Evolutionary conservation across 306 rosid genomes (phyloP).

Genomic region (Lagenaria siceraria): DNA sequence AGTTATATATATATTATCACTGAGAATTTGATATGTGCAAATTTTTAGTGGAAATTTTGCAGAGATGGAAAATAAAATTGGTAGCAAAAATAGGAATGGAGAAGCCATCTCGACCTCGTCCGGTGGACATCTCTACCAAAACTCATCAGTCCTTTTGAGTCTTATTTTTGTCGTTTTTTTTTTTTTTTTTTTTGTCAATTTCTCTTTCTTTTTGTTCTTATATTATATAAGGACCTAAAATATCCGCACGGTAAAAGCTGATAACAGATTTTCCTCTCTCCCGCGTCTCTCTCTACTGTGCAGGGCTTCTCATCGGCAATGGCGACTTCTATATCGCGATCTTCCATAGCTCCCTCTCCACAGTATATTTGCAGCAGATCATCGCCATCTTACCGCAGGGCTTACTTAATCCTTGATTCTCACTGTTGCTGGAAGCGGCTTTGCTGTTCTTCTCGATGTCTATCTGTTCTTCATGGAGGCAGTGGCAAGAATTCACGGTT

Average conservation of each 20-base stretch:
- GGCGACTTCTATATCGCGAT: constrained; percentile 23
- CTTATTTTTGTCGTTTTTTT: too few species aligned
- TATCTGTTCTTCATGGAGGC: constrained; percentile 19
- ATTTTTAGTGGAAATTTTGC: too few species aligned
- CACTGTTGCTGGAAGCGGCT: constrained; percentile 20
- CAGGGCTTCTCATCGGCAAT: constrained; percentile 3
- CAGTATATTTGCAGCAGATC: not conserved
- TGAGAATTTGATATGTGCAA: too few species aligned
- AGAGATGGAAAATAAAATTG: too few species aligned
- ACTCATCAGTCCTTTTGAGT: too few species aligned
- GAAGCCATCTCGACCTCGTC: too few species aligned
- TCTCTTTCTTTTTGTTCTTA: not conserved
- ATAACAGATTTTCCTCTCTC: not conserved
- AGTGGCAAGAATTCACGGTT: constrained; percentile 6
- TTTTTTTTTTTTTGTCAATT: too few species aligned
- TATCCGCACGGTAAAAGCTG: not conserved
- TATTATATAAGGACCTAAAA: not conserved
- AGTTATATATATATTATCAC: too few species aligned
- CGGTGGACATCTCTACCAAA: too few species aligned
- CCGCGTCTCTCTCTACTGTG: not conserved
- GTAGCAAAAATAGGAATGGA: too few species aligned
- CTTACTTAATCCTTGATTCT: not conserved
- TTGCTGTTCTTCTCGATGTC: constrained; percentile 14
- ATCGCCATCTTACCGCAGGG: not conserved
- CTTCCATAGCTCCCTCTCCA: not conserved